Evolutionary conservation across 371 early-diverging fungal genomes (phyloP).

Genomic region (Lichtheimia corymbifera): DNA sequence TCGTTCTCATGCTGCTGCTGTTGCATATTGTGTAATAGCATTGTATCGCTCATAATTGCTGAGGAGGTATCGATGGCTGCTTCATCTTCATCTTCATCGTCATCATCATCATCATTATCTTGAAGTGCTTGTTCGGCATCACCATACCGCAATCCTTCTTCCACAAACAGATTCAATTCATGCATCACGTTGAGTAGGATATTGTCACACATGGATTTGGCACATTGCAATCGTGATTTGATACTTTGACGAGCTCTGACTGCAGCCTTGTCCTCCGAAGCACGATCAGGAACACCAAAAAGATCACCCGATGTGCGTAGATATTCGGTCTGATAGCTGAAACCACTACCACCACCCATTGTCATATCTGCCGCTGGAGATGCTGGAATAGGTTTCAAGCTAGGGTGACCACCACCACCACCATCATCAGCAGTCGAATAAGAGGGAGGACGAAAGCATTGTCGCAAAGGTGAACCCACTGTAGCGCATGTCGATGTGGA

Average conservation of each 20-base stretch:
- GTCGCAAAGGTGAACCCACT: conserved; percentile 12
- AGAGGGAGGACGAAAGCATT: conserved; percentile 10
- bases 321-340: background rate
- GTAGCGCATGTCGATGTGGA: background rate
- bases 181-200: conserved; percentile 64
- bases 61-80: background rate
- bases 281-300: conserved; percentile 22
- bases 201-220: conserved; percentile 47
- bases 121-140: conserved; percentile 23
- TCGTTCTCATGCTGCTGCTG: too few relatives aligned
- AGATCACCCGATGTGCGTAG: conserved; percentile 22
- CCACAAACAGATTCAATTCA: conserved; percentile 72
- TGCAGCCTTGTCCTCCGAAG: conserved; percentile 17
- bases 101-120: background rate
- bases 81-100: background rate
- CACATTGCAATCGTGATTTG: conserved; percentile 39
- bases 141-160: conserved; percentile 64
- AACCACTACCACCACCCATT: background rate
- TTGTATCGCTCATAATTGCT: background rate
- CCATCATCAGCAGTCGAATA: too few relatives aligned
- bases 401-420: too few relatives aligned
- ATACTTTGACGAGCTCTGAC: conserved; percentile 29
- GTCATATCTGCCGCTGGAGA: background rate
- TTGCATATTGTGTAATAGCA: too few relatives aligned
- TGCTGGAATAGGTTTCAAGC: background rate